phyloP scores from a whole-genome alignment of 441 rosid genomes.

The Rhodomyrtus psidioides region DNA sequence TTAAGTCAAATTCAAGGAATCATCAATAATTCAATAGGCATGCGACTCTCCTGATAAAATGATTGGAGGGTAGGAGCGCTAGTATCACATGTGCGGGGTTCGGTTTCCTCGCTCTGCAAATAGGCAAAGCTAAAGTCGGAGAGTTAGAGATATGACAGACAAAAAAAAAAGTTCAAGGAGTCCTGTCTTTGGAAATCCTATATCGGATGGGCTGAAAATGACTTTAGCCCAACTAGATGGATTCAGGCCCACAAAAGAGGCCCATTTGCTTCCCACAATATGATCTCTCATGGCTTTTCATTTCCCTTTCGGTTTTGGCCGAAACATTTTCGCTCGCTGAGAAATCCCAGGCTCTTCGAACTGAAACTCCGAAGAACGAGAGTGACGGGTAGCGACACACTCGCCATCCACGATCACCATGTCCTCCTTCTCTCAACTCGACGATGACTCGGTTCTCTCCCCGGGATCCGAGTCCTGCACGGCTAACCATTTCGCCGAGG shows the following conservation, averaged over 20 bases:
- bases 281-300: neutral
- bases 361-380: neutral
- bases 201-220: neutral
- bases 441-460: slow-evolving; percentile 29
- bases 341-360: neutral
- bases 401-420: slow-evolving; percentile 30
- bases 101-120: no score
- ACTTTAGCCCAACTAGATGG: neutral
- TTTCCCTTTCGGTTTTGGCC: neutral
- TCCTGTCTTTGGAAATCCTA: neutral
- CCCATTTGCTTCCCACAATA: neutral
- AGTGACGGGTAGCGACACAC: neutral
- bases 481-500: slow-evolving; percentile 12
- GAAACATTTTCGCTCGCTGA: neutral
- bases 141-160: no score
- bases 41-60: no score
- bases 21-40: no score
- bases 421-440: slow-evolving; percentile 30
- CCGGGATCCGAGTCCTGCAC: slow-evolving; percentile 16
- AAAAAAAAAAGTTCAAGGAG: neutral
- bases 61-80: no score
- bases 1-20: neutral
- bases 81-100: no score
- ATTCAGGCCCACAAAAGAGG: neutral
- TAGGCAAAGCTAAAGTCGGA: no score